Evolutionary conservation across 1,139 yeast genomes (phyloP), one percentile per base, ranked within the genome.

Genomic region (Kazachstania sp.): DNA sequence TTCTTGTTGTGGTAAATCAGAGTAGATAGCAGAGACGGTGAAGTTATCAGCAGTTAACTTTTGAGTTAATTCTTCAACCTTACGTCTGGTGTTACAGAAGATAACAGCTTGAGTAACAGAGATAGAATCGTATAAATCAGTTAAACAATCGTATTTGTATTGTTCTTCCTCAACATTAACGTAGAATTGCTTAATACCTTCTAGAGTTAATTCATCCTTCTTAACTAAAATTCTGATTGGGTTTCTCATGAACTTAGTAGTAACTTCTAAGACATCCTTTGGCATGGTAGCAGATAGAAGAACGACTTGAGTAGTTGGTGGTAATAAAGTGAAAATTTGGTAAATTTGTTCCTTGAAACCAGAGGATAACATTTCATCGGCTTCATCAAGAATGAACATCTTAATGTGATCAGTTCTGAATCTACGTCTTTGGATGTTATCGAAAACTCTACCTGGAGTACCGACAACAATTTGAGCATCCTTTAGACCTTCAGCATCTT

Each of bases 91-190:
- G 85, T 92, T 92, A 81, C 98, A 92, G 90, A 92, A 92, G 67
- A 92, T 92, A 68, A 92, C 98, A 51, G 98, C 96, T 75, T 92
- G 98, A 61, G 98, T 90, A 63, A 92, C 95, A 52, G 97, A 87
- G 71, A 92, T 83, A 53, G 98, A 86, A 72, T 90, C 97, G 77
- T 92, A 92, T 71, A 92, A 80, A 74, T 92, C 98, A 70, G 92
- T 84, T 71, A 92, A 79, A 73, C 96, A 88, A 73, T 90, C 97
- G 65, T 87, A 86, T 75, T 92, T 92, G 95, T 94, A 90, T 48
- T 86, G 92, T 67, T 92, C 97, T 62, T 85, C 79, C 58, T 86
- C 96, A 47, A 92, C 90, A 54, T 86, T 83, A 45, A 92, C 77
- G 63, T 78, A 83, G 66, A 79, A 92, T 66, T 92, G 97, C 59